These are phyloP conservation scores for Piloderma croceum DNA, from an alignment of 768 basidiomycete species.

Conservation along the genomic window DNA sequence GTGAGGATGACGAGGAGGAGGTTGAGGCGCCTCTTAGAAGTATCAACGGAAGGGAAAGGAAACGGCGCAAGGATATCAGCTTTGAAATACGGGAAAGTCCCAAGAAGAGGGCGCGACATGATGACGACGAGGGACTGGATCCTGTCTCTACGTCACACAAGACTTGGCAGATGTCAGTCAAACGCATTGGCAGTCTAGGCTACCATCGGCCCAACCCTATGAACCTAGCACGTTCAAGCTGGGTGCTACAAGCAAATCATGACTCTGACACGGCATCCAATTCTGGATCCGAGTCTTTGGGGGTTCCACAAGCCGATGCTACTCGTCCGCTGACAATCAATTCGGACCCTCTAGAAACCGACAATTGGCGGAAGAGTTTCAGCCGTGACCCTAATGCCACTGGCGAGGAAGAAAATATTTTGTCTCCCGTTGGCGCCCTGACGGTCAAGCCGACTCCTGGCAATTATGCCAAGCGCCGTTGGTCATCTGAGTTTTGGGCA, in stretches of 20 bases:
- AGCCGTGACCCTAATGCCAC: slow-evolving; percentile 3
- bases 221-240: slow-evolving; percentile 50
- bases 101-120: slow-evolving; percentile 20
- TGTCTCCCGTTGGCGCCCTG: slow-evolving; percentile 32
- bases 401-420: slow-evolving; percentile 8
- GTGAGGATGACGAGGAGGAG: slow-evolving; percentile 15
- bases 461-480: slow-evolving; percentile 56
- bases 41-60: slow-evolving; percentile 18
- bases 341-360: slow-evolving; percentile 4
- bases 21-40: too few relatives aligned
- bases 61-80: slow-evolving; percentile 13
- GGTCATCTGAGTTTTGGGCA: too few relatives aligned
- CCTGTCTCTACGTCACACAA: slow-evolving; percentile 31
- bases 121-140: slow-evolving; percentile 27
- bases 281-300: slow-evolving; percentile 24
- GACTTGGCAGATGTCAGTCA: slow-evolving; percentile 33
- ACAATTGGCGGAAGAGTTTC: slow-evolving; percentile 5
- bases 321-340: slow-evolving; percentile 35
- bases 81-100: slow-evolving; percentile 23
- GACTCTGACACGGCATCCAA: too few relatives aligned
- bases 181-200: slow-evolving; percentile 43
- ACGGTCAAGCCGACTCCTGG: slow-evolving; percentile 60
- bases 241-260: slow-evolving; percentile 46
- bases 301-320: slow-evolving; percentile 49
- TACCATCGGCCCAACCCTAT: slow-evolving; percentile 59